Evolutionary conservation across 371 early-diverging fungal genomes (phyloP).

Genomic region (Mucor mucedo): DNA sequence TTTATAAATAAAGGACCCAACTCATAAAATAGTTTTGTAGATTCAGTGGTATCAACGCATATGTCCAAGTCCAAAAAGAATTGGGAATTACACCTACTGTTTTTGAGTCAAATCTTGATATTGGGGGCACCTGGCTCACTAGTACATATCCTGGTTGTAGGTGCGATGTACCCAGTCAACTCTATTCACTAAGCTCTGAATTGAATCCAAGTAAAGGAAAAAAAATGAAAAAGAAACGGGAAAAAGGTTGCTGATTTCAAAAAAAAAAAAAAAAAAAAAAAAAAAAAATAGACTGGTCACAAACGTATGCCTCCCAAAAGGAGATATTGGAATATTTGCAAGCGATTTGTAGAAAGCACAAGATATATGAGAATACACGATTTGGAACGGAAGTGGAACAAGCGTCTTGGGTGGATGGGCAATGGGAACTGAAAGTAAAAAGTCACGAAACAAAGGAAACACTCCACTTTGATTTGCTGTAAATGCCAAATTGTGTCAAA

Average conservation of each 20-base stretch:
- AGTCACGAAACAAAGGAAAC: conserved; percentile 15
- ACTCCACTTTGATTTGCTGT: conserved; percentile 10
- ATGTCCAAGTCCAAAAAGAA: conserved; percentile 54
- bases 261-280: conserved; percentile 44
- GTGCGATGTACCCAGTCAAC: conserved; percentile 64
- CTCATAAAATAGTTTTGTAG: conserved; percentile 25
- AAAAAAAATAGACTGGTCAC: conserved; percentile 49
- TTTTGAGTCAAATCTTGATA: conserved; percentile 56
- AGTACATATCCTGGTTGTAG: conserved; percentile 67
- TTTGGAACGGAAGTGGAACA: conserved; percentile 49
- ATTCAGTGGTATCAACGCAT: conserved; percentile 67
- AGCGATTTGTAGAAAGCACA: conserved; percentile 42
- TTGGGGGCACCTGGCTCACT: conserved; percentile 68
- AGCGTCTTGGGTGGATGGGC: conserved; percentile 48
- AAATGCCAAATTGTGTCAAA: background rate
- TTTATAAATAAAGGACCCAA: background rate
- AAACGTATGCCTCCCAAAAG: conserved; percentile 41
- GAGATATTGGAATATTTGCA: conserved; percentile 62
- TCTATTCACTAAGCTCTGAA: conserved; percentile 55
- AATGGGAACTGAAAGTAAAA: conserved; percentile 51
- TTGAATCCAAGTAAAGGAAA: conserved; percentile 43
- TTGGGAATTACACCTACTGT: conserved; percentile 50
- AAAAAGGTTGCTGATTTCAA: background rate
- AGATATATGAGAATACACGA: conserved; percentile 49
- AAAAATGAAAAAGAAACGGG: conserved; percentile 28